Conservation (phyloP, 495 filamentous ascomycete genomes). For the Tuber microsphaerosporum region DNA sequence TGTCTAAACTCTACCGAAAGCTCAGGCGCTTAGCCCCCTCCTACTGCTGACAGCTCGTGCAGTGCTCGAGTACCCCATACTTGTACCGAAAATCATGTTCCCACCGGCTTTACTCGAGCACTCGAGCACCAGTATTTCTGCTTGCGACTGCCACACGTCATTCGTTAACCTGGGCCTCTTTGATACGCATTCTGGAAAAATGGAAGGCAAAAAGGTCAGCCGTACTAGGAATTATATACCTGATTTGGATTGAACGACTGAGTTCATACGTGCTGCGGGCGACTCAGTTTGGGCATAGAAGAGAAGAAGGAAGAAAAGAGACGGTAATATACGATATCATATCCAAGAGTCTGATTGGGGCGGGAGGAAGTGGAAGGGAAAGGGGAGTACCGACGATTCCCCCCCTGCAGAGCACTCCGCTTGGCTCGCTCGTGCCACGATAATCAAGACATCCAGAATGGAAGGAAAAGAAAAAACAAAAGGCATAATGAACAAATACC, state of each 20-base stretch:
- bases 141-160: not conserved
- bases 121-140: not conserved
- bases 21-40: not conserved
- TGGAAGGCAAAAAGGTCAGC: not conserved
- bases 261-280: constrained; percentile 1
- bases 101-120: not conserved
- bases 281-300: not conserved
- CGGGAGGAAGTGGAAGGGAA: not conserved
- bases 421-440: not conserved
- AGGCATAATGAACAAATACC: constrained; percentile 1
- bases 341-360: not conserved
- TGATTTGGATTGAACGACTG: not conserved
- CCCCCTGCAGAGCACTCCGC: not conserved
- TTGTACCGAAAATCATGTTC: not conserved
- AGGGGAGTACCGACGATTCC: not conserved
- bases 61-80: not conserved
- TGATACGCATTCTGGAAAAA: not conserved
- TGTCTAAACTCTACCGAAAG: not conserved
- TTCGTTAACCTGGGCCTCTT: not conserved
- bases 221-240: not conserved
- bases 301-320: not conserved
- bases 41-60: not conserved
- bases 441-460: not conserved
- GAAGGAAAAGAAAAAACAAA: not conserved
- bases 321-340: constrained; percentile 8